Conservation (phyloP, 768 basidiomycete genomes). For the Mycena belliarum region DNA sequence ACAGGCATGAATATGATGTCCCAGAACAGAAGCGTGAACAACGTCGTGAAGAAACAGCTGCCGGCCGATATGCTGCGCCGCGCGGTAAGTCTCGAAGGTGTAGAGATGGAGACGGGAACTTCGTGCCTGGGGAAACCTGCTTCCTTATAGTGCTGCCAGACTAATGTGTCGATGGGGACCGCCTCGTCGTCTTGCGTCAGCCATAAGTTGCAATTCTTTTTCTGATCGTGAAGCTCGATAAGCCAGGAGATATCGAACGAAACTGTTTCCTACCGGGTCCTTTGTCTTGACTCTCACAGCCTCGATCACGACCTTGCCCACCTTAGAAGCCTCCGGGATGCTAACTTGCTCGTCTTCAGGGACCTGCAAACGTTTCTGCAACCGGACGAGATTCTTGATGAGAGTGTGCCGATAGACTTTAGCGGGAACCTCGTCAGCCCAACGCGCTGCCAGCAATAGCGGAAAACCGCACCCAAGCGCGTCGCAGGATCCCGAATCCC, state of each 20-base stretch:
- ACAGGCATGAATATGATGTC: constrained; percentile 62
- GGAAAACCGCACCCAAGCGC: neutral
- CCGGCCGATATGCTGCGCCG: neutral
- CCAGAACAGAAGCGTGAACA: constrained; percentile 51
- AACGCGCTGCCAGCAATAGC: too few relatives aligned
- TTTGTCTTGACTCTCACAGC: neutral
- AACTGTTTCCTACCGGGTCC: neutral
- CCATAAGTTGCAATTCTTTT: constrained; percentile 1
- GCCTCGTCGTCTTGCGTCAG: neutral
- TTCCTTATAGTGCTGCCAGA: constrained; percentile 5
- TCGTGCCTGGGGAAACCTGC: constrained; percentile 2
- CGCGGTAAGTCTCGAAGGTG: neutral
- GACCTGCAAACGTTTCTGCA: constrained; percentile 1
- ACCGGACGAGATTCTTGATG: neutral
- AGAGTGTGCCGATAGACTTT: constrained; percentile 5
- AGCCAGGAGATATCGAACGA: too few relatives aligned
- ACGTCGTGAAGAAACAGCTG: neutral
- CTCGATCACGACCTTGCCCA: neutral
- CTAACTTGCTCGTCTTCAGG: neutral
- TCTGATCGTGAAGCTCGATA: too few relatives aligned
- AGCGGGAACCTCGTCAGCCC: too few relatives aligned
- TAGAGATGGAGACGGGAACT: neutral
- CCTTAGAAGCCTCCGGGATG: neutral
- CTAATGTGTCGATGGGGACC: neutral
- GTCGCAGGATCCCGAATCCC: neutral